Conservation (phyloP, 2,329 filamentous ascomycete species). For the Rosellinia necatrix region DNA sequence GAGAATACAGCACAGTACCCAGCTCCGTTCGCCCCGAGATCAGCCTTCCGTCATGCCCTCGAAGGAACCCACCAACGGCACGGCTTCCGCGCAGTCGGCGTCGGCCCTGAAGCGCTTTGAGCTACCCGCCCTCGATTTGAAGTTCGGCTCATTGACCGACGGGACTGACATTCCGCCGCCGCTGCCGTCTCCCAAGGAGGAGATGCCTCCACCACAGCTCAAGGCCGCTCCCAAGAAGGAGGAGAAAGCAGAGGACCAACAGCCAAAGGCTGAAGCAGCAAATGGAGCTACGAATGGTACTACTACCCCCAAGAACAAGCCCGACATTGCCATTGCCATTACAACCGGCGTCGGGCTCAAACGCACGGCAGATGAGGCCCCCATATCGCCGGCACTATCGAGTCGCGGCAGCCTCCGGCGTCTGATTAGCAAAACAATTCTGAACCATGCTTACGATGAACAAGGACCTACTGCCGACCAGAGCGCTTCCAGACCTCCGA, state of each 20-base stretch:
- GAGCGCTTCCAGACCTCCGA: constrained; percentile 51
- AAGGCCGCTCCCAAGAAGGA: constrained; percentile 24
- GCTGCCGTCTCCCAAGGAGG: constrained; percentile 56
- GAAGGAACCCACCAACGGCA: constrained; percentile 31
- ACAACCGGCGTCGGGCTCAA: constrained; percentile 49
- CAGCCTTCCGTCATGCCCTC: constrained; percentile 30
- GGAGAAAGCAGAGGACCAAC: constrained; percentile 33
- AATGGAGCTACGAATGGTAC: constrained; percentile 43
- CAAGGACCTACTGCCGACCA: constrained; percentile 45
- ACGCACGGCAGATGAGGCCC: constrained; percentile 55
- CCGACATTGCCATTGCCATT: constrained; percentile 36
- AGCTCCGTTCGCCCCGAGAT: not conserved
- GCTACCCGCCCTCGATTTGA: constrained; percentile 62
- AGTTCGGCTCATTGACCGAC: constrained; percentile 63
- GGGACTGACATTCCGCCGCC: constrained; percentile 66
- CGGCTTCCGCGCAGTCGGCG: constrained; percentile 25
- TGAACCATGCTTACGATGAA: constrained; percentile 58
- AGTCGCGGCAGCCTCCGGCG: constrained; percentile 61
- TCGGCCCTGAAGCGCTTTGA: constrained; percentile 51
- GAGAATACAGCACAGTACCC: not conserved
- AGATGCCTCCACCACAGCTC: constrained; percentile 30
- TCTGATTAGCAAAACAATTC: constrained; percentile 59
- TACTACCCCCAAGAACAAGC: constrained; percentile 41
- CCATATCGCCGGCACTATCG: constrained; percentile 57
- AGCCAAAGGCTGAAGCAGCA: constrained; percentile 32